Evolutionary conservation across 2,329 filamentous ascomycete genomes (phyloP), one percentile per base, ranked within the genome.

Genomic region (Colletotrichum sp.): DNA sequence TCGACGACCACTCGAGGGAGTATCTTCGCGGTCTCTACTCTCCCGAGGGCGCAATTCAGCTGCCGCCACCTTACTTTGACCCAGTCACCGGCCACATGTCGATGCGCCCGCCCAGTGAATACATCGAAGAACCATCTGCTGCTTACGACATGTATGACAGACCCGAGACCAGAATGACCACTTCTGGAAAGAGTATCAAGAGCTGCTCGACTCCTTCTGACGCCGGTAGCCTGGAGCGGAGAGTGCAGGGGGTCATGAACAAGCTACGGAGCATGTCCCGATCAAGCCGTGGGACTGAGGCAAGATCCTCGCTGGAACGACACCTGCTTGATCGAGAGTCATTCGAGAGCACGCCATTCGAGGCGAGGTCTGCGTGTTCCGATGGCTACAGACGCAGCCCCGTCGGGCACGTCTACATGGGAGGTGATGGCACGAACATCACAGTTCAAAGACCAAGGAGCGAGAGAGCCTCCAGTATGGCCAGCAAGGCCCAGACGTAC

Each of bases 41-140:
- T 18, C 72, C 68, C 16, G 72, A 75, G 52, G 69, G 62, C n/a
- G 69, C 69, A n/a, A 57, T 72, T 8, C 69, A 72, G 63, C 63
- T 75, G 7, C 62, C 72, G 18, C 52, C 32, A 15, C 69, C 62
- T 8, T 67, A 63, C 21, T 59, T 52, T 13, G 36, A 59, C 13
- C 60, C 34, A 30, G 13, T 39, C n/a, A 55, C 36, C 7, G 26
- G 69, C 15, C 62, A 18, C 21, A 67, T 66, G 36, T 52, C 69
- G 9, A 67, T 72, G 32, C 32, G 21, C 5, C 28, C n/a, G 21
- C 55, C 44, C 7, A 28, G 36, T 21, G 34, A 30, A 28, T 12
- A 59, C 15, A 62, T 34, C 13, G 36, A 36, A 15, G 49, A 39
- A 21, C 26, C 26, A 18, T 32, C 62, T 13, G 26, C 34, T 32